Percentiles rank a stretch among this genome's conserved stretches.
Evolutionary conservation across 1,284 basidiomycete species (phyloP).

Genomic region (Nidula niveotomentosa): DNA sequence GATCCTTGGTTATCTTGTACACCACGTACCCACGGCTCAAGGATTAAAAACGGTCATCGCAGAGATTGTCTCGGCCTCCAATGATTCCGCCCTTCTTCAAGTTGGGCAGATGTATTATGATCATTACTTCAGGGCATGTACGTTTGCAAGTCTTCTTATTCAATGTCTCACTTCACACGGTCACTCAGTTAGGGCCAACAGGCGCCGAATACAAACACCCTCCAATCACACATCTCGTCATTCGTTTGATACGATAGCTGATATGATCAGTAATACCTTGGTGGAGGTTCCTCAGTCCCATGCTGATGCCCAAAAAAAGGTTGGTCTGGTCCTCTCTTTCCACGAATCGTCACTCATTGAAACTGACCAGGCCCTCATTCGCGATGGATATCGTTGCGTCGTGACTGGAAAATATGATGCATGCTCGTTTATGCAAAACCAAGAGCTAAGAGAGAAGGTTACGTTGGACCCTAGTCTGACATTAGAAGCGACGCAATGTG

Average conservation of each 20-base stretch:
- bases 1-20: slow-evolving; percentile 21
- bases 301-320: slow-evolving; percentile 15
- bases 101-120: slow-evolving; percentile 19
- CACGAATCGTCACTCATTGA: slow-evolving; percentile 3
- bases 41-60: slow-evolving; percentile 9
- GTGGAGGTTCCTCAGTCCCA: slow-evolving; percentile 14
- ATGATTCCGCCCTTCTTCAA: slow-evolving; percentile 8
- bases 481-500: slow-evolving; percentile 11
- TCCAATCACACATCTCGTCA: slow-evolving; percentile 15
- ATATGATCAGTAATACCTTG: slow-evolving; percentile 14
- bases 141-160: slow-evolving; percentile 7
- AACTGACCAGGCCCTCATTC: slow-evolving; percentile 15
- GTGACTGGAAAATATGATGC: slow-evolving; percentile 17
- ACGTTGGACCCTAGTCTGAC: too few relatives aligned
- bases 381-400: slow-evolving; percentile 19
- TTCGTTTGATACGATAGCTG: slow-evolving; percentile 16
- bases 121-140: slow-evolving; percentile 21
- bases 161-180: neutral
- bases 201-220: slow-evolving; percentile 11
- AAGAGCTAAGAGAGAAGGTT: too few relatives aligned
- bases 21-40: slow-evolving; percentile 9
- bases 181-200: slow-evolving; percentile 13
- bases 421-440: too few relatives aligned
- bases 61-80: slow-evolving; percentile 11
- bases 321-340: slow-evolving; percentile 10